phyloP scores from a whole-genome alignment of 176 grass and related monocot genomes.

The Raddia guianensis region DNA sequence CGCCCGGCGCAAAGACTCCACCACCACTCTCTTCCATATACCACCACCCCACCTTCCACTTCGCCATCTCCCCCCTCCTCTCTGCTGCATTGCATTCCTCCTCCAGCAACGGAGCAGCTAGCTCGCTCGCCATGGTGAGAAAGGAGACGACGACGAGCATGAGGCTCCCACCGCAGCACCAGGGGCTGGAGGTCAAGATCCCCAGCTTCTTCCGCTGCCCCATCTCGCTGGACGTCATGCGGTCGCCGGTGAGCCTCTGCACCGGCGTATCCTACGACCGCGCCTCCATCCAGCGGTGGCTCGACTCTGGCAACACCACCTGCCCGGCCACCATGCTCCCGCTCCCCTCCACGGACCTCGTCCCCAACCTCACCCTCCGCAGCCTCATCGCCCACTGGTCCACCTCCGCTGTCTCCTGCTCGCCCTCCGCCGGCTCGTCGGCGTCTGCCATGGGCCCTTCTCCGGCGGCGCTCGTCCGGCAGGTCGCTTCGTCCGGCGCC shows the following conservation, averaged over 20 bases:
- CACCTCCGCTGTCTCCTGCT: constrained; percentile 50
- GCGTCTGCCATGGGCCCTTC: not conserved
- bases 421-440: constrained; percentile 14
- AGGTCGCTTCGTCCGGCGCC: constrained; percentile 33
- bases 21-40: constrained; percentile 28
- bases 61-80: not conserved
- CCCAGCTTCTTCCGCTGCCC: constrained; percentile 91
- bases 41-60: constrained; percentile 22
- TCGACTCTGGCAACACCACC: constrained; percentile 87
- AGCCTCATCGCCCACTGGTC: constrained; percentile 81
- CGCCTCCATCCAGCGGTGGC: constrained; percentile 82
- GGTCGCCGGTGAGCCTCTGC: constrained; percentile 91
- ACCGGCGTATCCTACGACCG: constrained; percentile 98
- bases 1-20: constrained; percentile 18
- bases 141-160: constrained; percentile 46
- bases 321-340: constrained; percentile 89
- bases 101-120: not conserved
- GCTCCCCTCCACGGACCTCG: constrained; percentile 68
- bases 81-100: constrained; percentile 35
- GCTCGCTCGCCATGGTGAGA: constrained; percentile 31
- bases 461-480: constrained; percentile 40
- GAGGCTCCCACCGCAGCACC: constrained; percentile 45
- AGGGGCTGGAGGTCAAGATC: constrained; percentile 67
- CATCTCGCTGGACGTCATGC: constrained; percentile 97
- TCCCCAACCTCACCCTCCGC: constrained; percentile 79